Percentiles rank a stretch among this genome's conserved stretches.
phyloP scores from a whole-genome alignment of 108 stramenopile species.

The Cyclotella cryptica region DNA sequence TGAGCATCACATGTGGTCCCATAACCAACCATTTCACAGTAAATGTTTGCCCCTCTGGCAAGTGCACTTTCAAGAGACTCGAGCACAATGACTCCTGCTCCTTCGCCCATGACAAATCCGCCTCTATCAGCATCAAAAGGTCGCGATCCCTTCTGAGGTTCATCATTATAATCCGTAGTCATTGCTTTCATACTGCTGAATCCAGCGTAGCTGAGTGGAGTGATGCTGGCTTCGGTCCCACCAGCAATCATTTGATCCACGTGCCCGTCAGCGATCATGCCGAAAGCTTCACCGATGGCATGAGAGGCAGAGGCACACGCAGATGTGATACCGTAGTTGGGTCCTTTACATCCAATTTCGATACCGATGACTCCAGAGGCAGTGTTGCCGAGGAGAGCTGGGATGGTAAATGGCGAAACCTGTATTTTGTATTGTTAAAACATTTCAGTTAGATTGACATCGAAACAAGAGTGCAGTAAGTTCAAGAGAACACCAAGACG shows the following conservation, averaged over 20 bases:
- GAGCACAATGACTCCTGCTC: constrained; percentile 94
- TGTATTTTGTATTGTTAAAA: constrained; percentile 25
- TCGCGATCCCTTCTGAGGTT: constrained; percentile 84
- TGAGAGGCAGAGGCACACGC: constrained; percentile 95
- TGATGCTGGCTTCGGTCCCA: constrained; percentile 94
- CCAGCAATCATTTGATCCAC: constrained; percentile 95
- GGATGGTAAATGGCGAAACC: constrained; percentile 96
- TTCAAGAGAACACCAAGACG: too few relatives aligned
- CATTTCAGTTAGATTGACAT: constrained; percentile 1
- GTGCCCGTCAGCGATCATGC: constrained; percentile 87
- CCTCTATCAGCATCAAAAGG: constrained; percentile 95
- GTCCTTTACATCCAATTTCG: constrained; percentile 90
- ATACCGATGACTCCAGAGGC: constrained; percentile 95
- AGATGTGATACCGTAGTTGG: constrained; percentile 94
- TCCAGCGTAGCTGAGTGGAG: constrained; percentile 91
- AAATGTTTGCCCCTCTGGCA: constrained; percentile 93
- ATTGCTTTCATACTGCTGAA: constrained; percentile 97
- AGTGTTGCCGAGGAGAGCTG: constrained; percentile 93
- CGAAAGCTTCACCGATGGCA: constrained; percentile 92
- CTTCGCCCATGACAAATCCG: constrained; percentile 99
- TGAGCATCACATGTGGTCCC: constrained; percentile 97
- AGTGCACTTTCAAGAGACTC: constrained; percentile 93
- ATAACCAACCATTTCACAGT: constrained; percentile 94
- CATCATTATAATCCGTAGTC: constrained; percentile 88
- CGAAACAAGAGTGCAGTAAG: background rate